Conservation (phyloP, 2,329 filamentous ascomycete species). For the Sphaceloma murrayae region DNA sequence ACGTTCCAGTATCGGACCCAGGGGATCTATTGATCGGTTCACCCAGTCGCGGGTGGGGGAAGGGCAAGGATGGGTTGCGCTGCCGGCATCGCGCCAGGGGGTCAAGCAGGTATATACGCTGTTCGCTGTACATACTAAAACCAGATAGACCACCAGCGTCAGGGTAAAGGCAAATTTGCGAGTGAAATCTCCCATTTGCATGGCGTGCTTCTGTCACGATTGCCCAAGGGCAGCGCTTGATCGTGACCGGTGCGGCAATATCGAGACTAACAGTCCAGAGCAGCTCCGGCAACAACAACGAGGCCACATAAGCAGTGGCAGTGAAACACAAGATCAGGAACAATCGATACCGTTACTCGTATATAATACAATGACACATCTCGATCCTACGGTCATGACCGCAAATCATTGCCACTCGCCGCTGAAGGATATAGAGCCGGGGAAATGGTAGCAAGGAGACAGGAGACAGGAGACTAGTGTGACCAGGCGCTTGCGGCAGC, state of each 20-base stretch:
- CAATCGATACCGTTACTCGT: conserved; percentile 6
- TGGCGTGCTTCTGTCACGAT: too few species aligned
- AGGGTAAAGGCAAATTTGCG: too few species aligned
- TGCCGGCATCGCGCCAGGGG: too few species aligned
- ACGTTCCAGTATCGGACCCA: conserved; percentile 83
- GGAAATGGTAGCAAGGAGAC: background rate
- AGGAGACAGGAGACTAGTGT: conserved; percentile 11
- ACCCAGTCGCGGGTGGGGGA: background rate
- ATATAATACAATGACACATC: conserved; percentile 10
- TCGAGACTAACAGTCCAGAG: background rate
- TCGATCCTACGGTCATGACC: background rate
- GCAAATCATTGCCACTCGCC: conserved; percentile 3
- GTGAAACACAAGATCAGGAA: background rate
- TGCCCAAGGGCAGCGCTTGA: too few species aligned
- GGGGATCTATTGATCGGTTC: conserved; percentile 60
- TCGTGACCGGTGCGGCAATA: too few species aligned
- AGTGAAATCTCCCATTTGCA: too few species aligned
- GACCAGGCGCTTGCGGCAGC: conserved; percentile 10
- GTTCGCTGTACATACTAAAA: too few species aligned
- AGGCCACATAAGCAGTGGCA: background rate
- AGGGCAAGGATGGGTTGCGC: too few species aligned
- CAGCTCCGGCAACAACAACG: background rate
- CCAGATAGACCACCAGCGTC: too few species aligned
- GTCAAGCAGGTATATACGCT: too few species aligned
- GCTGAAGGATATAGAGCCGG: background rate